Percentiles rank a stretch among this genome's conserved stretches.
Conservation (phyloP, 208 protist genomes). For the Trypanosoma scelopori region DNA sequence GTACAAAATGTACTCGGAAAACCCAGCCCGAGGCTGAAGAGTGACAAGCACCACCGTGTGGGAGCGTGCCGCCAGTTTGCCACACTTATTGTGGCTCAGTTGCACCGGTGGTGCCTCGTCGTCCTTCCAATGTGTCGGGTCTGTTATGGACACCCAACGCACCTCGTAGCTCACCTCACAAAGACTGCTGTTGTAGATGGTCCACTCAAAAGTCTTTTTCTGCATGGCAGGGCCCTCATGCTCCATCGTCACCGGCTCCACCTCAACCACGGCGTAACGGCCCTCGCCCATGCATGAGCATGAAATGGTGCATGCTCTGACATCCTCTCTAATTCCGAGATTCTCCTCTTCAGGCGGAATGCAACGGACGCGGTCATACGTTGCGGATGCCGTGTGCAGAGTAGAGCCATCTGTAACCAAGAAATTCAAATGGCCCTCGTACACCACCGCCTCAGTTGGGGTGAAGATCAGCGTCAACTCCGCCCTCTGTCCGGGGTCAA, state of each 20-base stretch:
- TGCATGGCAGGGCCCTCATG: slow-evolving; percentile 60
- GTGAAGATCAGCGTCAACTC: slow-evolving; percentile 56
- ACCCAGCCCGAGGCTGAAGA: slow-evolving; percentile 46
- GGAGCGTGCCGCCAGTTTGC: slow-evolving; percentile 78
- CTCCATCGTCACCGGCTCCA: slow-evolving; percentile 79
- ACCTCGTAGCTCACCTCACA: slow-evolving; percentile 83
- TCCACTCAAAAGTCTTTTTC: slow-evolving; percentile 53
- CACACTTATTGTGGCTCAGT: slow-evolving; percentile 46
- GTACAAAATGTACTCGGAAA: slow-evolving; percentile 82
- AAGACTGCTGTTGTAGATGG: slow-evolving; percentile 84
- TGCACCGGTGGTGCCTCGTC: slow-evolving; percentile 31
- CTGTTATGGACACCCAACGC: slow-evolving; percentile 32
- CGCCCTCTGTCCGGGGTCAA: slow-evolving; percentile 47
- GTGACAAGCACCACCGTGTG: slow-evolving; percentile 81
- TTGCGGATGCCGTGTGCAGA: not conserved
- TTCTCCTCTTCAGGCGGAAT: too few relatives aligned
- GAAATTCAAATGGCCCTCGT: slow-evolving; percentile 57
- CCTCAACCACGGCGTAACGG: slow-evolving; percentile 56
- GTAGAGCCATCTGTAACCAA: slow-evolving; percentile 37
- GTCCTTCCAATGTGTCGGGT: slow-evolving; percentile 23
- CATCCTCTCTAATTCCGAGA: too few relatives aligned
- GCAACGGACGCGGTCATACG: too few relatives aligned
- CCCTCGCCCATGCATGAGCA: slow-evolving; percentile 65
- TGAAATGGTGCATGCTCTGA: slow-evolving; percentile 21
- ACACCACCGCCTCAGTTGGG: slow-evolving; percentile 47